phyloP scores from a whole-genome alignment of 768 basidiomycete genomes.

The Lactifluus hygrophoroides region DNA sequence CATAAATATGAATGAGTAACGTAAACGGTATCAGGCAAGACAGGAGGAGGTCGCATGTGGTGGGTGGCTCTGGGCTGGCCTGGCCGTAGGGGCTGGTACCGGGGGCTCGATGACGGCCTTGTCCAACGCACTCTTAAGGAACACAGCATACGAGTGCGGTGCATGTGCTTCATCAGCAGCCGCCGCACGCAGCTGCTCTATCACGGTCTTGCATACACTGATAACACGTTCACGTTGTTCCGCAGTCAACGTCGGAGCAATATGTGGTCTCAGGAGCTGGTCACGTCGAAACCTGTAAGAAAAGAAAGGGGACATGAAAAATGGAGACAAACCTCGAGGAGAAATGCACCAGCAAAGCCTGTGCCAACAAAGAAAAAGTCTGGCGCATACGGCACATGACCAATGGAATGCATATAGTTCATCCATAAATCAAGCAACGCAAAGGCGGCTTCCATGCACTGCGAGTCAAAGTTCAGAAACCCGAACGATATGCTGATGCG shows the following conservation, averaged over 20 bases:
- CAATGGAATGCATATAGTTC: constrained; percentile 6
- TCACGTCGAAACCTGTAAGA: neutral
- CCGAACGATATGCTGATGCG: neutral
- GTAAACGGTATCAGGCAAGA: constrained; percentile 3
- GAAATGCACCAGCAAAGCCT: constrained; percentile 19
- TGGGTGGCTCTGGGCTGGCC: neutral
- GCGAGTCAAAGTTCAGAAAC: neutral
- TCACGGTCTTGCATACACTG: neutral
- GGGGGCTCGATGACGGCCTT: constrained; percentile 6
- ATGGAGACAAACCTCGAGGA: constrained; percentile 12
- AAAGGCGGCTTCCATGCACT: constrained; percentile 17
- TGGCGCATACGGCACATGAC: constrained; percentile 12
- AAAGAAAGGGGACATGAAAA: constrained; percentile 3
- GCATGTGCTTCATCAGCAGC: constrained; percentile 13
- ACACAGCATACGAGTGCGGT: constrained; percentile 11
- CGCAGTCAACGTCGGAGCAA: neutral
- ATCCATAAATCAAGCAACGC: constrained; percentile 15
- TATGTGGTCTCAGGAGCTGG: constrained; percentile 17
- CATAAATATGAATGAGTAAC: neutral
- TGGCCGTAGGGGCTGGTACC: constrained; percentile 34
- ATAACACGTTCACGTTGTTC: constrained; percentile 7
- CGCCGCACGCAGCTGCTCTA: neutral
- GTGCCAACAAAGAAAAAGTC: constrained; percentile 20
- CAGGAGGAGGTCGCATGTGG: neutral
- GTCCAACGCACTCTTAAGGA: constrained; percentile 11